Evolutionary conservation across 371 early-diverging fungal genomes (phyloP).

Genomic region (Mucor circinelloides): DNA sequence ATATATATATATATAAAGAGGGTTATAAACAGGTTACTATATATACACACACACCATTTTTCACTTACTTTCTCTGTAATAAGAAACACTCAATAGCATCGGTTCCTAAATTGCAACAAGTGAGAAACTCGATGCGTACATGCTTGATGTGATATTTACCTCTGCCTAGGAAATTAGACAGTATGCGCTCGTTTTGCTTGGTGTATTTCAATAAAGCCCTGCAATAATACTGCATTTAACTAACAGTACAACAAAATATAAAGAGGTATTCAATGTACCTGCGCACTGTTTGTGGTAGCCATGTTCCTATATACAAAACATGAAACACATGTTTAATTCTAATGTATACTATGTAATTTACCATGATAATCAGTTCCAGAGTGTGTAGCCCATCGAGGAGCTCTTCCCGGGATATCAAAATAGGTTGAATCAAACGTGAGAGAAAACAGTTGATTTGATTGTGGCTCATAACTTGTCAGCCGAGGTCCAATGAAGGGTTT

Average conservation of each 20-base stretch:
- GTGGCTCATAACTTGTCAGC: slow-evolving; percentile 74
- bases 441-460: slow-evolving; percentile 79
- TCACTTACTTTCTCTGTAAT: slow-evolving; percentile 69
- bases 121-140: background rate
- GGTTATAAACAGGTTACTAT: background rate
- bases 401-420: slow-evolving; percentile 88
- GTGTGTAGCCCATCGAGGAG: slow-evolving; percentile 92
- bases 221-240: background rate
- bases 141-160: slow-evolving; percentile 39
- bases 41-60: too few relatives aligned
- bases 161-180: slow-evolving; percentile 90
- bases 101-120: slow-evolving; percentile 52
- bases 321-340: background rate
- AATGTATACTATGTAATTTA: slow-evolving; percentile 1
- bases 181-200: slow-evolving; percentile 69
- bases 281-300: slow-evolving; percentile 92
- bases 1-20: background rate
- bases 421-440: slow-evolving; percentile 79
- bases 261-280: slow-evolving; percentile 39
- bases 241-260: background rate
- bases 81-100: slow-evolving; percentile 93
- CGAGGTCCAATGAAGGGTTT: slow-evolving; percentile 49
- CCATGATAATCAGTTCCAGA: slow-evolving; percentile 92
- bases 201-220: slow-evolving; percentile 82
- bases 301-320: slow-evolving; percentile 65